Evolutionary conservation across 2,329 filamentous ascomycete species (phyloP), one percentile per base, ranked within the genome.

Genomic region (Stachybotrys chartarum): DNA sequence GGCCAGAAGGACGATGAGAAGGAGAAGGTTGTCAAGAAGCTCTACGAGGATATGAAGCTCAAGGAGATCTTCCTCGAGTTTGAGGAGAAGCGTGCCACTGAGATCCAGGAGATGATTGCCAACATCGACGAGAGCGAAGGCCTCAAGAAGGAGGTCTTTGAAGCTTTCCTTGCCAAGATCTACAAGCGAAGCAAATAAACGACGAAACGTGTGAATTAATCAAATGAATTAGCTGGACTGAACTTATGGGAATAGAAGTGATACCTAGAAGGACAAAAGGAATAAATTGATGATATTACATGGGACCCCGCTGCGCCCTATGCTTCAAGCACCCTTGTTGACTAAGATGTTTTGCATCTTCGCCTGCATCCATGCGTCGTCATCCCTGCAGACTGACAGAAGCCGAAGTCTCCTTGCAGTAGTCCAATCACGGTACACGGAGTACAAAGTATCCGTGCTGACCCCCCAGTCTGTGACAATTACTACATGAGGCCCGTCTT

Each of bases 121-220:
- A 76, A 85, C 58, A 78, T 97, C 53, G 91, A 99, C 67, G 92
- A 97, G 81, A 86, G 81, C 59, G 83, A 88, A 61, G 94, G 94
- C 16, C 75, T 99, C 67, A 97, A 95, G 82, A 94, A 90, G 82
- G 82, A 80, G 57, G 83, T 97, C 46, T 96, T 97, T 63, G 88
- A 96, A 65, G 82, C 83, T 49, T 99, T 97, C 81, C 78, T 99
- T 61, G 79, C 80, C 73, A 99, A 99, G 83, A 97, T 99, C 70
- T 97, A 97, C 83, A 96, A 96, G 85, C 83, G 94, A 69, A 94
- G 84, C 82, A 97, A 96, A 77, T 97, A 89, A 72, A n/a, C n/a
- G 45, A 17, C 17, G 45, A 24, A 60, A 17, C 45, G 11, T 10
- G 7, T 49, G 24, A 51, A 55, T 54, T 17, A 53, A 51, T 46